Evolutionary conservation across 2,329 filamentous ascomycete genomes (phyloP).

Genomic region (Penicillium sp.): DNA sequence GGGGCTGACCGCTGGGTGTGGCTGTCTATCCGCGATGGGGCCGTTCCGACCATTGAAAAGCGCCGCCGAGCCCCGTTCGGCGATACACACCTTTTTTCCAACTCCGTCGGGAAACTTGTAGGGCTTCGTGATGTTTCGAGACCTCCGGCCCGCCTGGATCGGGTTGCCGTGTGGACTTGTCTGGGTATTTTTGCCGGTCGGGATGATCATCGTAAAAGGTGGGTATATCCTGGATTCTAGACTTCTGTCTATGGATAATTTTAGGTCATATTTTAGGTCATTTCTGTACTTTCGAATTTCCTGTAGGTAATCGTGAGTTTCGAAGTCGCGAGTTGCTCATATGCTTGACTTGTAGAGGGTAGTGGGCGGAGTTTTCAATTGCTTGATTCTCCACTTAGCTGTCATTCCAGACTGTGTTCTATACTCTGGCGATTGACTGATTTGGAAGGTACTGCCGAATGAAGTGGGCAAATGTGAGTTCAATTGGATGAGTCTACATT

Average conservation of each 20-base stretch:
- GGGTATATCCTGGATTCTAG: neutral
- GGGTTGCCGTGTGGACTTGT: neutral
- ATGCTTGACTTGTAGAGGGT: neutral
- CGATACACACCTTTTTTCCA: neutral
- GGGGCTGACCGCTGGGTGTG: neutral
- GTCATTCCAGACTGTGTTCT: neutral
- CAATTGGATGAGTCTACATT: no score
- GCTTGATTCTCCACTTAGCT: neutral
- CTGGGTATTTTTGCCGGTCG: neutral
- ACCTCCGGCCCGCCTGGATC: neutral
- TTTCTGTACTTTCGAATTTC: neutral
- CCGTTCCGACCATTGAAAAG: neutral
- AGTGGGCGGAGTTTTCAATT: neutral
- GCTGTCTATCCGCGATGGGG: neutral
- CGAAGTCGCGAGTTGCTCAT: neutral
- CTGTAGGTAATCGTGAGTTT: neutral
- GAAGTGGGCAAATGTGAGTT: no score
- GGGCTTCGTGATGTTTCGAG: neutral
- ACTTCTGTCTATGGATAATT: neutral
- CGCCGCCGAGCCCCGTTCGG: neutral
- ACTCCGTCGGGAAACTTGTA: neutral
- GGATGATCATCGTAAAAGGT: neutral
- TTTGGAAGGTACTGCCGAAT: no score
- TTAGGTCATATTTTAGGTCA: conserved; percentile 1
- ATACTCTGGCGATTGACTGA: no score